These are phyloP conservation scores for Dovyalis caffra DNA, from an alignment of 345 rosid genomes.

Conservation along the genomic window DNA sequence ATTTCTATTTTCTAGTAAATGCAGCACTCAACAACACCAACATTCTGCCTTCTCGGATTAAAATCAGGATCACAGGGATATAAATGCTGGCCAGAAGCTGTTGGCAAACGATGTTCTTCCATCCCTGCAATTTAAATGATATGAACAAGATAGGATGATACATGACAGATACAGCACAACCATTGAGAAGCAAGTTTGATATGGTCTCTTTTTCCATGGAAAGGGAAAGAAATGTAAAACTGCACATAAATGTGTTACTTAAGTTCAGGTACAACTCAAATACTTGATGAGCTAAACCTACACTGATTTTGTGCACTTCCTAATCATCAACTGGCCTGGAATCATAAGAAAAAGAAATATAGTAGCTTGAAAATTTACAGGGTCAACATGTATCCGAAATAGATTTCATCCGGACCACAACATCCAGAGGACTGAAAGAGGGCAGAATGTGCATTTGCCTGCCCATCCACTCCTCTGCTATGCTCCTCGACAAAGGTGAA, in stretches of 20 bases:
- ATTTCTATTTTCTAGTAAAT: background rate
- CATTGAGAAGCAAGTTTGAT: background rate
- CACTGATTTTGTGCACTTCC: background rate
- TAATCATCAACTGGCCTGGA: background rate
- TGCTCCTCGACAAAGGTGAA: conserved; percentile 10
- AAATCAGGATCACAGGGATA: background rate
- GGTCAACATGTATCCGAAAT: background rate
- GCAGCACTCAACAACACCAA: background rate
- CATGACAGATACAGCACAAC: background rate
- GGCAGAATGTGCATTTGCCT: background rate
- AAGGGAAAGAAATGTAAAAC: background rate
- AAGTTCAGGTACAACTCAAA: background rate
- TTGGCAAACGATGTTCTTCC: background rate
- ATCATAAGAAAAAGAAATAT: background rate
- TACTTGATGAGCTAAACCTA: background rate
- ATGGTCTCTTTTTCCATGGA: background rate
- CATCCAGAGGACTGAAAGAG: background rate
- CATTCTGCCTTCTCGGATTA: background rate
- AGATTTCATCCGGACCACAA: background rate
- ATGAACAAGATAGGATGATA: background rate
- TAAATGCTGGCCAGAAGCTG: background rate
- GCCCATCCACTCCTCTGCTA: conserved; percentile 1
- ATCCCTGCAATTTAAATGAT: background rate
- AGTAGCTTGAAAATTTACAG: background rate
- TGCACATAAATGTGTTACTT: background rate